A percentile compares a stretch with the other conserved stretches of the same genome.
Conservation (phyloP, 2,329 filamentous ascomycete genomes). For the Sclerotinia minor region DNA sequence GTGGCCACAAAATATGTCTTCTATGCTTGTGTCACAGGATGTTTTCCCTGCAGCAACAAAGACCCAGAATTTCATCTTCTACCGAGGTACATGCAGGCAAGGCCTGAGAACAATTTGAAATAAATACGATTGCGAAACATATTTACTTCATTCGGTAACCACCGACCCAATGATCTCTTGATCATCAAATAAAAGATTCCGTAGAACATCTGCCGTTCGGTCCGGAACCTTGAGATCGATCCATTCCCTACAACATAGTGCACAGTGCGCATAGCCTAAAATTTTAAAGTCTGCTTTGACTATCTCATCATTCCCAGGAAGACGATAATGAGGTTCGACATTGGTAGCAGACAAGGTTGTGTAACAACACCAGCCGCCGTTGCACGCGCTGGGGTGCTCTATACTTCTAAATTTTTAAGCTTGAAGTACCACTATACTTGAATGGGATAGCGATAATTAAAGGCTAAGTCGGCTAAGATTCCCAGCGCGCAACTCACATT, state of each 20-base stretch:
- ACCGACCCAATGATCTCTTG: constrained; percentile 10
- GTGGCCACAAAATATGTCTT: constrained; percentile 13
- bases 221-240: constrained; percentile 19
- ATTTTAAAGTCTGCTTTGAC: background rate
- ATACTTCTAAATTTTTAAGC: constrained; percentile 13
- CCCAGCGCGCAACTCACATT: constrained; percentile 4
- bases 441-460: background rate
- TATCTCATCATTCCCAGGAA: background rate
- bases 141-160: background rate
- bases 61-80: constrained; percentile 4
- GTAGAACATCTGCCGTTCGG: constrained; percentile 1
- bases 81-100: constrained; percentile 2
- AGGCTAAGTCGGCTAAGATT: constrained; percentile 8
- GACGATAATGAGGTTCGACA: background rate
- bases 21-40: constrained; percentile 13
- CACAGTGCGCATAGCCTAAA: constrained; percentile 10
- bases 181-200: constrained; percentile 9
- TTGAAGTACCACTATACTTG: constrained; percentile 17
- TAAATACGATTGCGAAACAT: background rate
- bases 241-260: constrained; percentile 3
- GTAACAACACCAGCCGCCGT: constrained; percentile 21
- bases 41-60: background rate
- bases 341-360: constrained; percentile 11
- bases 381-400: constrained; percentile 13
- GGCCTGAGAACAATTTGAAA: background rate